These are phyloP conservation scores for Peribolospora kevripleyi DNA, from an alignment of 768 basidiomycete species.

Conservation along the genomic window DNA sequence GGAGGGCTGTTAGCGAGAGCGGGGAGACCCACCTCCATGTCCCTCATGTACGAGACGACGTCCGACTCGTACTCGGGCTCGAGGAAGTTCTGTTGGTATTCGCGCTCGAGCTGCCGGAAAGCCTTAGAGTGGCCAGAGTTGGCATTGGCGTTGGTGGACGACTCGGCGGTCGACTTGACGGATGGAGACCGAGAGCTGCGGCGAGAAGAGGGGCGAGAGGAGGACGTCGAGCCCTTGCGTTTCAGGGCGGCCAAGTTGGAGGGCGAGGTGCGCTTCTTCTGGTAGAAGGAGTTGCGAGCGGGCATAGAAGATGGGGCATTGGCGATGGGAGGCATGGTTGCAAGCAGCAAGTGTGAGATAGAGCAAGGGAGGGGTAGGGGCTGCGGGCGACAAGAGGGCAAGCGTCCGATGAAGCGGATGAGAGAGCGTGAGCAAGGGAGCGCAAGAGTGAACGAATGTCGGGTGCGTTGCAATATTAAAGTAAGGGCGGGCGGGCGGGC, in stretches of 20 bases:
- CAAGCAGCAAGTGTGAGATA: background rate
- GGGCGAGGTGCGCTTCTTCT: slow-evolving; percentile 29
- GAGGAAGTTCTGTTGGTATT: slow-evolving; percentile 41
- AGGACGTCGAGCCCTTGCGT: slow-evolving; percentile 15
- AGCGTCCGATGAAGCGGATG: background rate
- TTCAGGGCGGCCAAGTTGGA: background rate
- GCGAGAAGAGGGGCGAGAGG: slow-evolving; percentile 27
- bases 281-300: slow-evolving; percentile 44
- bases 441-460: background rate
- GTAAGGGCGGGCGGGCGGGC: slow-evolving; percentile 4
- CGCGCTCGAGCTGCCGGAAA: slow-evolving; percentile 40
- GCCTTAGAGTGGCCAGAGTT: slow-evolving; percentile 25
- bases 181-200: slow-evolving; percentile 33
- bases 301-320: slow-evolving; percentile 28
- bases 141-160: slow-evolving; percentile 24
- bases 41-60: slow-evolving; percentile 78
- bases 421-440: background rate
- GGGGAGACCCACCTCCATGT: slow-evolving; percentile 77
- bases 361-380: too few relatives aligned
- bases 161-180: slow-evolving; percentile 29
- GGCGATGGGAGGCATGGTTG: slow-evolving; percentile 54
- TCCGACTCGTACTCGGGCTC: slow-evolving; percentile 94
- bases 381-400: too few relatives aligned
- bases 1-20: background rate
- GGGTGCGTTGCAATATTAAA: slow-evolving; percentile 3